Evolutionary conservation across 352 stramenopile genomes (phyloP).

Genomic region (Pythium rhizo-oryzae): DNA sequence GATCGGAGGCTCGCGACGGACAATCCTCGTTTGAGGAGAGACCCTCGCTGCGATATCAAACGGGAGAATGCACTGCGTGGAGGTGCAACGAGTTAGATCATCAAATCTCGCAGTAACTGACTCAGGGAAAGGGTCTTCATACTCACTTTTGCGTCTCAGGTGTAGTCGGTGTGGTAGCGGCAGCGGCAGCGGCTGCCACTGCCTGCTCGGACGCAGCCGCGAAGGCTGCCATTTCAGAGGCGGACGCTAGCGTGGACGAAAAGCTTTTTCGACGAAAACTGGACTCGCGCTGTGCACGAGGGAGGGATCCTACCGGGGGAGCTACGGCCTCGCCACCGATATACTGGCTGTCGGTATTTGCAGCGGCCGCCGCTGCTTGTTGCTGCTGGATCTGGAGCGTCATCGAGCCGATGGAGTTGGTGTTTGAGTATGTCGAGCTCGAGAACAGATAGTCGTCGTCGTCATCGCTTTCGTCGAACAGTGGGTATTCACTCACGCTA

Average conservation of each 20-base stretch:
- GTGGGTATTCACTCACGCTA: constrained; percentile 71
- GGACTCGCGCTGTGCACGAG: constrained; percentile 24
- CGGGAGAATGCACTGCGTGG: constrained; percentile 53
- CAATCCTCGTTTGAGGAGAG: constrained; percentile 58
- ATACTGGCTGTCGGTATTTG: constrained; percentile 8
- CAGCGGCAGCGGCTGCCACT: constrained; percentile 8
- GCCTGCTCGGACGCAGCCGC: constrained; percentile 20
- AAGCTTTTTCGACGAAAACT: constrained; percentile 30
- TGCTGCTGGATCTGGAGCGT: constrained; percentile 21
- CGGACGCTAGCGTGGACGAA: constrained; percentile 7
- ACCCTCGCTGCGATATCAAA: constrained; percentile 59
- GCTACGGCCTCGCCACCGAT: not conserved
- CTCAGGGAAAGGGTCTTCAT: not conserved
- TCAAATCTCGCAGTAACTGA: too few relatives aligned
- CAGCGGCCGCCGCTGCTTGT: not conserved
- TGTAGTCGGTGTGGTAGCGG: constrained; percentile 7
- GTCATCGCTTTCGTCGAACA: constrained; percentile 58
- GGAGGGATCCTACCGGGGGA: constrained; percentile 12
- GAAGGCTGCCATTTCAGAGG: constrained; percentile 19
- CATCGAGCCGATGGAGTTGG: constrained; percentile 33
- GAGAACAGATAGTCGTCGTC: constrained; percentile 58
- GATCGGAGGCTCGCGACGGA: constrained; percentile 33
- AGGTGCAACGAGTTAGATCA: not conserved
- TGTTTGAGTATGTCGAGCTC: constrained; percentile 68
- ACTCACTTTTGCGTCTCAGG: constrained; percentile 30